Evolutionary conservation across 1,284 basidiomycete genomes (phyloP).

Genomic region (Athelia psychrophila): DNA sequence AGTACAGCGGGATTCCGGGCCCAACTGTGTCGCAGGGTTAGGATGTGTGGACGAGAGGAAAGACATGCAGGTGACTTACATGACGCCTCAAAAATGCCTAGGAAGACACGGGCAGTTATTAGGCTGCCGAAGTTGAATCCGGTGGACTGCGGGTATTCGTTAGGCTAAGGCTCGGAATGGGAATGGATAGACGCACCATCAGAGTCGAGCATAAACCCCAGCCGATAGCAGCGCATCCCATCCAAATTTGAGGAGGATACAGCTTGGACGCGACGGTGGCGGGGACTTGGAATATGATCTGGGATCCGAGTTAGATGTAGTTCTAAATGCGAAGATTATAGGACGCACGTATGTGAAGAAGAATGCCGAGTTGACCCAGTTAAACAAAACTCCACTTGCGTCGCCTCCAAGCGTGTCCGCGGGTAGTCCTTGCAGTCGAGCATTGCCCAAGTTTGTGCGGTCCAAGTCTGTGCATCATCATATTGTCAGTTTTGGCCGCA

Average conservation of each 20-base stretch:
- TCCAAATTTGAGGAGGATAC: slow-evolving; percentile 62
- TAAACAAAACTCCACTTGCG: slow-evolving; percentile 60
- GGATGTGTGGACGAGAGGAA: not conserved
- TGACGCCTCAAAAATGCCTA: slow-evolving; percentile 71
- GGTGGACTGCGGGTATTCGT: slow-evolving; percentile 41
- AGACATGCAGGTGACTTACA: slow-evolving; percentile 22
- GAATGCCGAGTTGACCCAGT: slow-evolving; percentile 74
- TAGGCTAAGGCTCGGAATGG: not conserved
- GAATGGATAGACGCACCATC: slow-evolving; percentile 43
- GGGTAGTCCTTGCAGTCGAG: slow-evolving; percentile 67
- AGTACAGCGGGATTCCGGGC: slow-evolving; percentile 71
- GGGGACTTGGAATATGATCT: slow-evolving; percentile 74
- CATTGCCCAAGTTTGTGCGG: slow-evolving; percentile 74
- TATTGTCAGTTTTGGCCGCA: slow-evolving; percentile 3
- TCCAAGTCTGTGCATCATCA: slow-evolving; percentile 53
- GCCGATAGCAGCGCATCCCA: slow-evolving; percentile 61
- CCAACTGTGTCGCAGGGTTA: slow-evolving; percentile 37
- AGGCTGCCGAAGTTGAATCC: slow-evolving; percentile 56
- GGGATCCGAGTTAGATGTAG: not conserved
- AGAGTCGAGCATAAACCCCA: slow-evolving; percentile 71
- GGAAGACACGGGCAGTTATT: slow-evolving; percentile 53
- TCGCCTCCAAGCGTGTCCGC: slow-evolving; percentile 65
- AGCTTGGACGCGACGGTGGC: slow-evolving; percentile 65
- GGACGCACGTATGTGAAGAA: slow-evolving; percentile 69
- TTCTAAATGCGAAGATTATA: not conserved